Evolutionary conservation across 139 green algal species (phyloP).

Genomic region (Pseudopediastrum boryanum): DNA sequence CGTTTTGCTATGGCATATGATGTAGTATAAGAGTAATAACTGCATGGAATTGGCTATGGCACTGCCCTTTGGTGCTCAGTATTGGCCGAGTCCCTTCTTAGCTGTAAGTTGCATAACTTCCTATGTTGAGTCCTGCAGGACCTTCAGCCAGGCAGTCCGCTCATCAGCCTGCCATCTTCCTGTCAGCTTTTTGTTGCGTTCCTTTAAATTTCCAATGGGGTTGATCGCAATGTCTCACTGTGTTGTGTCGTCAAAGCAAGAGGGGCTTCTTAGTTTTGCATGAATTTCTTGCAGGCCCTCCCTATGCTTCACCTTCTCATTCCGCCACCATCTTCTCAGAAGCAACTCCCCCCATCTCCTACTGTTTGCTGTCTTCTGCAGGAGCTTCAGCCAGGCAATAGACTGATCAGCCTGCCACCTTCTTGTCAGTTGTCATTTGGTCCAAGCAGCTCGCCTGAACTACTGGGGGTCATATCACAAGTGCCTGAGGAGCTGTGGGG

Average conservation of each 20-base stretch:
- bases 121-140: not conserved
- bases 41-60: too few relatives aligned
- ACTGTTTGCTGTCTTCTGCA: not conserved
- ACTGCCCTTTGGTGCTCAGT: too few relatives aligned
- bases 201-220: too few relatives aligned
- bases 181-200: too few relatives aligned
- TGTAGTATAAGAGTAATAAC: too few relatives aligned
- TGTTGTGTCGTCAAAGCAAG: too few relatives aligned
- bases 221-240: too few relatives aligned
- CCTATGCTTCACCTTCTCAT: not conserved
- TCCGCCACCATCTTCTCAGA: not conserved
- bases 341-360: not conserved
- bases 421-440: slow-evolving; percentile 73
- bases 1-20: too few relatives aligned
- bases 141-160: not conserved
- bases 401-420: slow-evolving; percentile 41
- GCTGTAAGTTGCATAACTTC: too few relatives aligned
- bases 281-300: not conserved
- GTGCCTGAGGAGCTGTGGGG: slow-evolving; percentile 83
- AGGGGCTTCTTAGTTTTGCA: not conserved
- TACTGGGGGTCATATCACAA: slow-evolving; percentile 67
- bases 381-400: slow-evolving; percentile 8
- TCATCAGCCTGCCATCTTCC: not conserved
- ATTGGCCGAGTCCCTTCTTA: too few relatives aligned
- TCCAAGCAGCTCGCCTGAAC: slow-evolving; percentile 35